phyloP scores from a whole-genome alignment of 441 rosid species.

The Daphne laureola region DNA sequence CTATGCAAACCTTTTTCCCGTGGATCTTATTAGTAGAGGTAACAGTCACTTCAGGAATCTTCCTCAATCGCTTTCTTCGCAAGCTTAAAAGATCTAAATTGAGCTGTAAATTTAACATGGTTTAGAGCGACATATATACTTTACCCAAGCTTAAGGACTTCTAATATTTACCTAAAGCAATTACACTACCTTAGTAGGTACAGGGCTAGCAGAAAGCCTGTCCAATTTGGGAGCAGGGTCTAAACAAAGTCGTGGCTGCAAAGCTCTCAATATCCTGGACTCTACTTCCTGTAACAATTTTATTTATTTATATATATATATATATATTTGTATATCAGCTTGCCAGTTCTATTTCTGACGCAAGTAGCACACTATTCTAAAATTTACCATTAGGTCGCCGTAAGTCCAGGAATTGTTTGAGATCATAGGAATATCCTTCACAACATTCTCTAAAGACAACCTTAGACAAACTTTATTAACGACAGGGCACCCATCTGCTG shows the following conservation, averaged over 20 bases:
- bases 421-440: slow-evolving; percentile 81
- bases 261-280: slow-evolving; percentile 83
- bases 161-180: slow-evolving; percentile 1
- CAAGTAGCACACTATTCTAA: too few relatives aligned
- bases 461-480: slow-evolving; percentile 57
- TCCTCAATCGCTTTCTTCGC: slow-evolving; percentile 68
- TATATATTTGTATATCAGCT: slow-evolving; percentile 1
- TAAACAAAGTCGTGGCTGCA: slow-evolving; percentile 85
- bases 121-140: slow-evolving; percentile 14
- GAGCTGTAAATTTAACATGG: slow-evolving; percentile 47
- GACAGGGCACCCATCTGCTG: slow-evolving; percentile 35
- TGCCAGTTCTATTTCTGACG: not conserved
- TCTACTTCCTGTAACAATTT: slow-evolving; percentile 67
- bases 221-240: slow-evolving; percentile 93
- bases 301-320: not conserved
- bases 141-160: slow-evolving; percentile 11
- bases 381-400: slow-evolving; percentile 85
- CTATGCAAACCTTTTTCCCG: slow-evolving; percentile 77
- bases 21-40: slow-evolving; percentile 52
- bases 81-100: slow-evolving; percentile 49
- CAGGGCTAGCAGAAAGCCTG: slow-evolving; percentile 52
- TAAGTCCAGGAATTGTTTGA: slow-evolving; percentile 88
- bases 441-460: slow-evolving; percentile 88
- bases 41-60: slow-evolving; percentile 55
- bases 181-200: slow-evolving; percentile 44